Base-by-base conservation (phyloP, 768 basidiomycete genomes). In the Coprinellus micaceus region DNA sequence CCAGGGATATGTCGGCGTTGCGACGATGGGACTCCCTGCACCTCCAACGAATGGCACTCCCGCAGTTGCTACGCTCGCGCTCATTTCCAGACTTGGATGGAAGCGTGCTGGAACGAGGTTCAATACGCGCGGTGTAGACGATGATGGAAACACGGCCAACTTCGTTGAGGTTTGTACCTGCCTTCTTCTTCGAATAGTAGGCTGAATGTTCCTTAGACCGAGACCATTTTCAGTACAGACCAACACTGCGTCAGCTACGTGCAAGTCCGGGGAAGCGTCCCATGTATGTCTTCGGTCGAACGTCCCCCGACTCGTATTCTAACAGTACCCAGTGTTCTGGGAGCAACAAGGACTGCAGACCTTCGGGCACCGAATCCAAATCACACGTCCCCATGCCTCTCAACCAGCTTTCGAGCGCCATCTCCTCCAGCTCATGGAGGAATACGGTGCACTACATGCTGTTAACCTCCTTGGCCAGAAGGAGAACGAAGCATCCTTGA, bases 331-430 rank as follows among this genome's bases (percentile, higher is more conserved):
- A 94, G 94, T 98, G 57, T 99, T 99, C 69, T 99, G 97, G 97
- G 96, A 98, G 69, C 96, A 99, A 66, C 94, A 96, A 71, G 94
- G 93, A 25, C 69, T 95, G 39, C 93, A 95, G 66, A 95, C 96
- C 0, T 94, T 99, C 66, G 91, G 94, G 36, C 94, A 93, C 61
- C 84, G 85, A 54, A 93, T 99, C 40, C 94, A 98, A 67, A 92
- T 99, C 59, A 95, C 94, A 12, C 86, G 95, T 12, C 96, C 97
- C 1, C 88, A 92, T 62, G 93, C 94, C 2, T 95, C 95, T 0
- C 96, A 98, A 62, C 95, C 95, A 7, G 97, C 97, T 1, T 99
- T 99, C 66, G 91, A 98, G 61, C 85, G 91, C 37, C 97, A 99
- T 72, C 91, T 98, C 56, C 79, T 85, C 10, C 87, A 93, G 54